Percentiles rank a stretch among this genome's conserved stretches.
phyloP scores from a whole-genome alignment of 2,329 filamentous ascomycete species.

The Claviceps monticola region DNA sequence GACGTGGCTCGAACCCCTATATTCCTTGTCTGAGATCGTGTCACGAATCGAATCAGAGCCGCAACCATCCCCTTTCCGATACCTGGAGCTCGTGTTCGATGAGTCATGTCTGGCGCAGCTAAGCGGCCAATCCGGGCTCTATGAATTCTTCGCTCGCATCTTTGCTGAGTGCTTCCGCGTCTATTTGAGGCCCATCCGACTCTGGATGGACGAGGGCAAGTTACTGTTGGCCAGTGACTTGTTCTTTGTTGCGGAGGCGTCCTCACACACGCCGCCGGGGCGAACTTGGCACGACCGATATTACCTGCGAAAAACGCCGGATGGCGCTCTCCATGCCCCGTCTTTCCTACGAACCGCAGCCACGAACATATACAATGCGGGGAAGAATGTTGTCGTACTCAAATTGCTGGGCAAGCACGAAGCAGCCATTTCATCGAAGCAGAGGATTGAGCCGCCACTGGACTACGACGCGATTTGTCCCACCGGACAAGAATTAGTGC shows the following conservation, averaged over 20 bases:
- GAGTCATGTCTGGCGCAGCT: constrained; percentile 56
- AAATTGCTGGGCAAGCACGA: constrained; percentile 49
- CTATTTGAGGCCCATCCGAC: constrained; percentile 65
- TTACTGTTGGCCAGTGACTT: constrained; percentile 50
- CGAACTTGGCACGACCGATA: constrained; percentile 69
- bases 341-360: constrained; percentile 58
- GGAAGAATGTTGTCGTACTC: constrained; percentile 80
- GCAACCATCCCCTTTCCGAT: constrained; percentile 47
- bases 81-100: constrained; percentile 66
- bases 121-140: constrained; percentile 46
- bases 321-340: constrained; percentile 53
- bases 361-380: constrained; percentile 66
- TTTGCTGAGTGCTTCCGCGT: constrained; percentile 74
- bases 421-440: constrained; percentile 15
- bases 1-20: constrained; percentile 38
- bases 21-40: constrained; percentile 48
- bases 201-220: constrained; percentile 75
- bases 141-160: constrained; percentile 48
- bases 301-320: constrained; percentile 45
- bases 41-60: constrained; percentile 37
- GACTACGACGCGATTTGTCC: constrained; percentile 44
- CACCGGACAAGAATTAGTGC: constrained; percentile 34
- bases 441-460: constrained; percentile 31
- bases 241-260: constrained; percentile 59
- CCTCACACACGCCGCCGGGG: constrained; percentile 41